phyloP scores from a whole-genome alignment of 1,139 yeast genomes.

The Pichia sp. region DNA sequence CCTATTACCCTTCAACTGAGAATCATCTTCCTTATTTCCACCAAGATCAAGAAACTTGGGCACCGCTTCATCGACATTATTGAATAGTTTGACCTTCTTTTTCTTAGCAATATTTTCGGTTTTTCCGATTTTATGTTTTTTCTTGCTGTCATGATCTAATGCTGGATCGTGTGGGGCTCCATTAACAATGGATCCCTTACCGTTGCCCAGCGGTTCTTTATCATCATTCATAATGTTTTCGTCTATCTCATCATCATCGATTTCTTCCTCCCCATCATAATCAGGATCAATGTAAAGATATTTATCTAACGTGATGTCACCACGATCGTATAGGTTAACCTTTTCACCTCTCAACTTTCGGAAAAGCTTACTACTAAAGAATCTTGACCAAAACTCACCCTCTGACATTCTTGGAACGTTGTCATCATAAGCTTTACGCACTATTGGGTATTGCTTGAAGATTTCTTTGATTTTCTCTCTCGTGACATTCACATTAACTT shows the following conservation, averaged over 20 bases:
- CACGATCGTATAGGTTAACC: slow-evolving; percentile 65
- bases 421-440: slow-evolving; percentile 83
- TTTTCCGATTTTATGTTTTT: slow-evolving; percentile 9
- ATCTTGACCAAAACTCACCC: slow-evolving; percentile 96
- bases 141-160: slow-evolving; percentile 4
- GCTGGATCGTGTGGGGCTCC: neutral
- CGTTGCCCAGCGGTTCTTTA: slow-evolving; percentile 1
- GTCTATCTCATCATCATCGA: slow-evolving; percentile 18
- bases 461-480: slow-evolving; percentile 86
- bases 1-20: slow-evolving; percentile 66
- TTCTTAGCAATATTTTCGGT: slow-evolving; percentile 16
- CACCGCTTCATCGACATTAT: slow-evolving; percentile 34
- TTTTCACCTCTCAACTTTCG: slow-evolving; percentile 87
- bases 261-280: slow-evolving; percentile 38
- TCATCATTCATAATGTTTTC: slow-evolving; percentile 13
- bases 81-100: slow-evolving; percentile 24
- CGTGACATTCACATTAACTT: slow-evolving; percentile 87
- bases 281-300: slow-evolving; percentile 58
- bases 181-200: neutral
- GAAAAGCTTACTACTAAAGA: slow-evolving; percentile 82
- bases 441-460: slow-evolving; percentile 88
- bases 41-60: slow-evolving; percentile 63
- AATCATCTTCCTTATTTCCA: slow-evolving; percentile 77
- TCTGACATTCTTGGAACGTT: slow-evolving; percentile 84
- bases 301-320: slow-evolving; percentile 79